Conservation (phyloP, 208 protist species). For the Naegleria fowleri region DNA sequence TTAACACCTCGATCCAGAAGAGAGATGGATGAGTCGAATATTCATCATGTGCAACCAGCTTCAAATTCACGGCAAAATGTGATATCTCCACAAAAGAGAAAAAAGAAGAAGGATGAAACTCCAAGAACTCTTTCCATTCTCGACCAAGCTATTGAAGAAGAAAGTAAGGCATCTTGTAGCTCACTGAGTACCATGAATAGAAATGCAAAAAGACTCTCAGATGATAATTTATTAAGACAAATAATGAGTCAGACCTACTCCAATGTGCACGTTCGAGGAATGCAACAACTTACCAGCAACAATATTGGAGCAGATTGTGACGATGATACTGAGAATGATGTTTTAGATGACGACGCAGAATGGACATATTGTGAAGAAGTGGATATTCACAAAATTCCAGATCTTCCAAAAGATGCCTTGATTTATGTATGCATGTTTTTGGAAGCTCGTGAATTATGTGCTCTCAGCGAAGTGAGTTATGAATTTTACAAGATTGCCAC, state of each 20-base stretch:
- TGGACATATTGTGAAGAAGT: neutral
- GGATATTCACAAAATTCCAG: neutral
- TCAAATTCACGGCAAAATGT: neutral
- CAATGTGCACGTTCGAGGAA: neutral
- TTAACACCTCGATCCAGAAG: neutral
- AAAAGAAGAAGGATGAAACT: neutral
- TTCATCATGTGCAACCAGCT: neutral
- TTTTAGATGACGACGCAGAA: neutral
- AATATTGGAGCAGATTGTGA: neutral
- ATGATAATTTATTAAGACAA: neutral
- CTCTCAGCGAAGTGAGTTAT: neutral
- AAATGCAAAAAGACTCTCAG: neutral
- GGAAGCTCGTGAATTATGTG: neutral
- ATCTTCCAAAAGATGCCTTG: neutral
- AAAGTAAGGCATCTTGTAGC: neutral
- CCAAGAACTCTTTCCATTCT: neutral
- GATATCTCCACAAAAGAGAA: neutral
- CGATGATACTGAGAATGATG: neutral
- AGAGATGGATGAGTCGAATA: neutral
- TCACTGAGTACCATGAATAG: neutral
- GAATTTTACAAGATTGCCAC: neutral
- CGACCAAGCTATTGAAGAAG: neutral
- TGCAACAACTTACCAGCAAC: neutral
- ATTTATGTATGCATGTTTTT: slow-evolving; percentile 21
- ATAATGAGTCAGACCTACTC: neutral